Evolutionary conservation across 2,329 filamentous ascomycete genomes (phyloP), one percentile per base, ranked within the genome.

Genomic region (Ceratocystis eucalypticola): DNA sequence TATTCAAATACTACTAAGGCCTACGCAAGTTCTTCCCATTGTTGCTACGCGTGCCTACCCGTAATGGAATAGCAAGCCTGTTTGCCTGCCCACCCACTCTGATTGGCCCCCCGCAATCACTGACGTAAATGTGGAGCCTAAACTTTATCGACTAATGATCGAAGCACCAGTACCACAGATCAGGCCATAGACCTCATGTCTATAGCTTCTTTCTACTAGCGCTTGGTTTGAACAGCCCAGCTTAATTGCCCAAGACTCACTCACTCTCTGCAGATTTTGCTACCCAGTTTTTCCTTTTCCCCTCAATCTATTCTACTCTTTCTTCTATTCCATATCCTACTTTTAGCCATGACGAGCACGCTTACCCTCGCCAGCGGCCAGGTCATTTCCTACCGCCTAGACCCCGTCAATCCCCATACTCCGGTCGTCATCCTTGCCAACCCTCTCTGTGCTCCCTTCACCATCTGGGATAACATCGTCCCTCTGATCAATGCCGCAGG

Each of bases 391-490:
- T 76, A 76, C 46, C 53, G 69, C 2, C 63, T 76, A 15, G 72
- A 74, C 53, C 64, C 69, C 0, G 62, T 69, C 10, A 71, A 70
- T 3, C 41, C 70, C 12, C 67, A 71, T 12, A 70, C 70, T 10
- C 74, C 74, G 17, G 65, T 76, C 28, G 70, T 79, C 17, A 67
- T 79, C 1, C 70, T 79, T 3, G 73, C 76, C 48, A 78, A 77
- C 67, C 73, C 77, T 0, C 73, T 80, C 17, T 71, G 72, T 65
- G 71, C 76, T 8, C 73, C 76, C 10, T 71, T 75, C 50, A 66
- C 69, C 2, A 70, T 73, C 3, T 80, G 77, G 77, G 77, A 79
- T 66, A 72, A 71, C 48, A 72, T 79, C 7, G 73, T 77, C 46
- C 69, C 72, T 12, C 64, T 70, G 8, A 70, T 79, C 57, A 72